Conservation (phyloP, 495 filamentous ascomycete genomes). For the Tuber umbilicatum region DNA sequence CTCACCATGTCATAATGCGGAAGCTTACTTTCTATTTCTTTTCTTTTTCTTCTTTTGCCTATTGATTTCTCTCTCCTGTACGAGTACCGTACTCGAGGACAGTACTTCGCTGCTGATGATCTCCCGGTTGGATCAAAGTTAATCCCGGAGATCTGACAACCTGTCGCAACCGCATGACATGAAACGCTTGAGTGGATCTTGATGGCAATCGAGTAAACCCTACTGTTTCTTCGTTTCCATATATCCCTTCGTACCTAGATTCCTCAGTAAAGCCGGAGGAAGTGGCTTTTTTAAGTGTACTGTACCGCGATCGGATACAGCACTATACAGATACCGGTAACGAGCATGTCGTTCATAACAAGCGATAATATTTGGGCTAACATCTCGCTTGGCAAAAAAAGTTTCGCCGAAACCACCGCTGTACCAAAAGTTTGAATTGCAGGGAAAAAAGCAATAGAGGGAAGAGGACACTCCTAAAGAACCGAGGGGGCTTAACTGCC, state of each 20-base stretch:
- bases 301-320: neutral
- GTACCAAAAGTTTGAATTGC: neutral
- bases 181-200: slow-evolving; percentile 1
- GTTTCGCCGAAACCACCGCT: neutral
- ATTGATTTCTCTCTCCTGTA: neutral
- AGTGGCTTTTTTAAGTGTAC: neutral
- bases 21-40: neutral
- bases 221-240: neutral
- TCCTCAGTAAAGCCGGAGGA: neutral
- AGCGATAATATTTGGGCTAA: neutral
- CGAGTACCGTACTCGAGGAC: neutral
- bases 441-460: neutral
- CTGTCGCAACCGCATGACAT: slow-evolving; percentile 4
- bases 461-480: neutral
- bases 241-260: neutral
- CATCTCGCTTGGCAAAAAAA: neutral
- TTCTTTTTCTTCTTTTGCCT: neutral
- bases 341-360: neutral
- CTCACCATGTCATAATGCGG: neutral
- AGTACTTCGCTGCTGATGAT: neutral
- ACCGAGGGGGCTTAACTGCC: neutral
- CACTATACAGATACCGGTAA: neutral
- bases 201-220: neutral
- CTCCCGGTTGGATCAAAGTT: slow-evolving; percentile 5
- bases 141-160: slow-evolving; percentile 2